Evolutionary conservation across 371 early-diverging fungal genomes (phyloP), one percentile per base, ranked within the genome.

Genomic region (Mucor velutinosus): DNA sequence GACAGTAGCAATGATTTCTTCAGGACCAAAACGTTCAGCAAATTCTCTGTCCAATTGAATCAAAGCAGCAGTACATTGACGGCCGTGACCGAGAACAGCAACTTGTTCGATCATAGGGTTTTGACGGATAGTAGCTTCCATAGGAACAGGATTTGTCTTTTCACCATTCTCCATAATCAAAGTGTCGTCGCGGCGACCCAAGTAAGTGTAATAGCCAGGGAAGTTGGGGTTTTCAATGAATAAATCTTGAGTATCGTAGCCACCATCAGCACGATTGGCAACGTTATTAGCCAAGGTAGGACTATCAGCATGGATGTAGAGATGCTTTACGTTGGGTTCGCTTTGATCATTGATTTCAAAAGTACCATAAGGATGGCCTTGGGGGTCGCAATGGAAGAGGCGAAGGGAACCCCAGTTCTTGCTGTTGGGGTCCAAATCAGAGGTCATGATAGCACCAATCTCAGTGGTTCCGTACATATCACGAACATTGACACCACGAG

Each of bases 111-210:
- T 60, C 32, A 78, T n/a, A 8, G 64, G 69, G 5, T 21, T 49
- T 12, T 51, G 49, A 14, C 68, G 66, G 7, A 82, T 72, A 1
- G 60, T 55, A 1, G n/a, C 59, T 69, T 82, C 83, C 65, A 82
- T 78, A 14, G 76, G 74, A 10, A 75, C 4, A 17, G 83, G 80
- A 30, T 78, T 80, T 1, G 77, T 76, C 66, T 82, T 82, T 65
- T 82, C 80, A 10, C 80, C 83, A 45, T 80, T 82, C 47, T 73
- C 64, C 78, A 79, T 76, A 21, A 75, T 58, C n/a, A 80, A 39
- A 0, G 71, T 75, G 61, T 82, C 78, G 55, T 79, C 82, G 3
- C 66, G 65, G 11, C 82, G 70, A 10, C 82, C 76, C 6, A 62
- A 11, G 25, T 75, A 70, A 12, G 1, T 43, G 33, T 70, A 79